These are phyloP conservation scores for Trypanosoma conorhini DNA, from an alignment of 208 protist species.

Conservation along the genomic window DNA sequence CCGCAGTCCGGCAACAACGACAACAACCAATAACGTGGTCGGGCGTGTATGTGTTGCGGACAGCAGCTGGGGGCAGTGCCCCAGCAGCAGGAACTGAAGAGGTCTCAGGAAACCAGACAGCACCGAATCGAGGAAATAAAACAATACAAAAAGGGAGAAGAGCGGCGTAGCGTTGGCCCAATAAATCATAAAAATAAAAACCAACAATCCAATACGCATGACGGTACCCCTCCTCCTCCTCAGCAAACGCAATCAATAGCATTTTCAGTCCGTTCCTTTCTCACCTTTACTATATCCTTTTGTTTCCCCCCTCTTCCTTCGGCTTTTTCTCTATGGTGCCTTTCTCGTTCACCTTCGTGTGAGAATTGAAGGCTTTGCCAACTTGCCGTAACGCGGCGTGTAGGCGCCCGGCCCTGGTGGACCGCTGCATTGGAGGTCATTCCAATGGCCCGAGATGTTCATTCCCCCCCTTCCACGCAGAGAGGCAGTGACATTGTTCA, in stretches of 20 bases:
- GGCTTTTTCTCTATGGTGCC: not conserved
- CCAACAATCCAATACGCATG: not conserved
- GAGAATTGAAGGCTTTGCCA: constrained; percentile 49
- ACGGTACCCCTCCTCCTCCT: not conserved
- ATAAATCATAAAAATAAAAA: not conserved
- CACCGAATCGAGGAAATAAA: not conserved
- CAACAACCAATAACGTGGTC: not conserved
- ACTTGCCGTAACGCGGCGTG: constrained; percentile 71
- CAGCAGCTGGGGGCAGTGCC: not conserved
- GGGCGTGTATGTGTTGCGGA: not conserved
- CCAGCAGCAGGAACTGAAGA: not conserved
- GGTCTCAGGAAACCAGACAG: not conserved
- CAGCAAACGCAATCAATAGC: not conserved
- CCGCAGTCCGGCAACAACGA: not conserved
- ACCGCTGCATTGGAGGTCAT: constrained; percentile 19
- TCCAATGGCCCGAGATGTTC: constrained; percentile 34
- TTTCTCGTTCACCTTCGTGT: constrained; percentile 14
- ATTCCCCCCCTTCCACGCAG: constrained; percentile 16
- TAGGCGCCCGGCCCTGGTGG: constrained; percentile 78
- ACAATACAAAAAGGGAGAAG: constrained; percentile 14
- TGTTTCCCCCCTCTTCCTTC: not conserved
- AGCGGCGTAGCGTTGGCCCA: not conserved
- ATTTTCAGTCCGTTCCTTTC: not conserved
- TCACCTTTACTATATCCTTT: not conserved
- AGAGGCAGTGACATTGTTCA: constrained; percentile 6